A percentile compares a stretch with the other conserved stretches of the same genome.
Conservation (phyloP, 2,329 filamentous ascomycete genomes). For the Colletotrichum agaves region DNA sequence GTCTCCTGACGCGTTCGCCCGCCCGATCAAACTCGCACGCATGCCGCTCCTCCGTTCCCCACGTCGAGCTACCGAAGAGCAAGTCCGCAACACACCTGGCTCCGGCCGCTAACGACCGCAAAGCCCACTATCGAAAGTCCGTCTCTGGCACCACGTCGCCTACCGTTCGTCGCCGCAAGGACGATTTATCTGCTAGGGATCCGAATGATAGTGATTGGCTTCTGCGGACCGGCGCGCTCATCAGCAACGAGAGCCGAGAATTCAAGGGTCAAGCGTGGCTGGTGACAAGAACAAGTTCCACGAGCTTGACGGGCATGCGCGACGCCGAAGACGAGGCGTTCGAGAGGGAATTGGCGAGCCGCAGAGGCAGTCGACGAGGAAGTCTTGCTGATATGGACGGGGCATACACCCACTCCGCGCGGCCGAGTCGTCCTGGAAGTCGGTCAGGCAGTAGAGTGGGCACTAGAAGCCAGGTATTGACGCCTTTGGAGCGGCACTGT, state of each 20-base stretch:
- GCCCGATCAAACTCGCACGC: constrained; percentile 60
- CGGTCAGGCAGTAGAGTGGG: constrained; percentile 60
- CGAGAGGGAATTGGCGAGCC: constrained; percentile 62
- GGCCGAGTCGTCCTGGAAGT: constrained; percentile 51
- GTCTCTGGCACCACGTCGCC: constrained; percentile 48
- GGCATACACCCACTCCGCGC: constrained; percentile 39
- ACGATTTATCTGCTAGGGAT: constrained; percentile 43
- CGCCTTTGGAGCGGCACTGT: constrained; percentile 53
- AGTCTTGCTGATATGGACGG: constrained; percentile 55
- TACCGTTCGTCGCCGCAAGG: constrained; percentile 33
- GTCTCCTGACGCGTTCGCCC: constrained; percentile 68
- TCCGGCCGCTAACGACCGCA: constrained; percentile 37
- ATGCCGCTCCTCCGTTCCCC: constrained; percentile 53
- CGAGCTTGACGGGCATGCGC: constrained; percentile 64
- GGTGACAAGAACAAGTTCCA: constrained; percentile 72
- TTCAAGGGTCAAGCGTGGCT: constrained; percentile 78
- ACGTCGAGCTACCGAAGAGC: constrained; percentile 63
- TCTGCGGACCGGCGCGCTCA: constrained; percentile 69
- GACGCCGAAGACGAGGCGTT: constrained; percentile 65
- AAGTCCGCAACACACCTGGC: constrained; percentile 70
- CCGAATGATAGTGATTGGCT: constrained; percentile 72
- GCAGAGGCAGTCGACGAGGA: constrained; percentile 58
- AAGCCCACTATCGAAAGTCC: constrained; percentile 40
- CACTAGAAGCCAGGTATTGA: constrained; percentile 55
- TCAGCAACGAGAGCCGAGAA: constrained; percentile 71